Percentiles rank a stretch among this genome's conserved stretches.
phyloP scores from a whole-genome alignment of 2,329 filamentous ascomycete species.

The Aspergillus bombycis region DNA sequence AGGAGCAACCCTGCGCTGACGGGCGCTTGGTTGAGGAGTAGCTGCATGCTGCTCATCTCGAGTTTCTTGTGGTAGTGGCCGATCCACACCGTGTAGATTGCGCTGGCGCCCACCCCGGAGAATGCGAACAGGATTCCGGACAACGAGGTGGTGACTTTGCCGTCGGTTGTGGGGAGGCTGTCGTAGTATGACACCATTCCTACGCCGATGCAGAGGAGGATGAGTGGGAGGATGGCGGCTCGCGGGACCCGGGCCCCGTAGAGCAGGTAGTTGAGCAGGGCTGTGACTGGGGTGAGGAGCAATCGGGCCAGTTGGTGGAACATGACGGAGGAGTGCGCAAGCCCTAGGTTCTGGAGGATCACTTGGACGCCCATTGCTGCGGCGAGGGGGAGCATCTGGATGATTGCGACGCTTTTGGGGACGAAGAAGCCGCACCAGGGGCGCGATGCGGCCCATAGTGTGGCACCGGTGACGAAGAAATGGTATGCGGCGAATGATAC shows the following conservation, averaged over 20 bases:
- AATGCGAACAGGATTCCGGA: slow-evolving; percentile 23
- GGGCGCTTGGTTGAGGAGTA: slow-evolving; percentile 25
- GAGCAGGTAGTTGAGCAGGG: slow-evolving; percentile 23
- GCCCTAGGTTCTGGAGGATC: slow-evolving; percentile 25
- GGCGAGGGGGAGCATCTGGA: slow-evolving; percentile 23
- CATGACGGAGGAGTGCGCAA: slow-evolving; percentile 27
- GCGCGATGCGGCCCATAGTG: slow-evolving; percentile 23
- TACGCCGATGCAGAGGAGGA: slow-evolving; percentile 23
- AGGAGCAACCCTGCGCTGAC: slow-evolving; percentile 22
- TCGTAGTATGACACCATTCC: slow-evolving; percentile 27
- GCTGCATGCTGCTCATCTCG: slow-evolving; percentile 27
- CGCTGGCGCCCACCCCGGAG: slow-evolving; percentile 23
- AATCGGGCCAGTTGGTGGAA: slow-evolving; percentile 27
- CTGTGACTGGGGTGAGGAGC: slow-evolving; percentile 23
- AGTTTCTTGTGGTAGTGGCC: slow-evolving; percentile 23
- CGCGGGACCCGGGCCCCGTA: slow-evolving; percentile 22
- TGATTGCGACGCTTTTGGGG: slow-evolving; percentile 19
- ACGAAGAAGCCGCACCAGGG: slow-evolving; percentile 22
- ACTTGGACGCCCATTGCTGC: slow-evolving; percentile 28
- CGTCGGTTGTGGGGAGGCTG: slow-evolving; percentile 15
- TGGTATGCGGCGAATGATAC: slow-evolving; percentile 28
- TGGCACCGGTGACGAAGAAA: slow-evolving; percentile 25
- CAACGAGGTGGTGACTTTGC: slow-evolving; percentile 18
- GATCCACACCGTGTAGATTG: slow-evolving; percentile 26
- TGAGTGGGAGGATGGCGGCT: slow-evolving; percentile 18